phyloP scores from a whole-genome alignment of 306 rosid species.

The Medicago truncatula region DNA sequence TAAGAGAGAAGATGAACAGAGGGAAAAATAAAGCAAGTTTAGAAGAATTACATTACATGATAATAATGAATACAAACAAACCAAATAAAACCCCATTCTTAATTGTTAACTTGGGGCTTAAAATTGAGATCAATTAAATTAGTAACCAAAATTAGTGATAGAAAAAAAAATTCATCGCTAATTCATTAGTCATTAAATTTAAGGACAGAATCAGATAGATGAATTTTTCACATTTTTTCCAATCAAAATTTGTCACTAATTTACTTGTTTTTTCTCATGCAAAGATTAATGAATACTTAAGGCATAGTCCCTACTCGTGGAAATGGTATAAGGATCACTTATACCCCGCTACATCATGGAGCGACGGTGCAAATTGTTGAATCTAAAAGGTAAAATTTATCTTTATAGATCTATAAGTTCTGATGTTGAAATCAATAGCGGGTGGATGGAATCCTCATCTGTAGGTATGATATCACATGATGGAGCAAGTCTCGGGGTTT shows the following conservation, averaged over 20 bases:
- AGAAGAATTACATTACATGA: not conserved
- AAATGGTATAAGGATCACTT: too few species aligned
- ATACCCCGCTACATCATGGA: too few species aligned
- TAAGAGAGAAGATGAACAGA: not conserved
- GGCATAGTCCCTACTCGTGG: too few species aligned
- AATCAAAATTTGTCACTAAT: not conserved
- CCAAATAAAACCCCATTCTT: not conserved
- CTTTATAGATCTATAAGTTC: too few species aligned
- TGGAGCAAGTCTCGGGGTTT: slow-evolving; percentile 23
- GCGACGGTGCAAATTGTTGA: too few species aligned
- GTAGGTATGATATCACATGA: slow-evolving; percentile 19
- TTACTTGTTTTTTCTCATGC: not conserved
- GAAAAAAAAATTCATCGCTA: not conserved
- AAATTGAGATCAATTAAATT: not conserved
- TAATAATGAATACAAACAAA: not conserved
- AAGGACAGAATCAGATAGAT: not conserved
- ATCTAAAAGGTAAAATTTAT: too few species aligned
- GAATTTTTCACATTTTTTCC: not conserved
- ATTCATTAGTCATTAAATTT: not conserved
- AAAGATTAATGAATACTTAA: not conserved
- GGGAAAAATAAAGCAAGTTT: not conserved
- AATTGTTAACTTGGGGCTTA: not conserved
- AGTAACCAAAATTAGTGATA: not conserved
- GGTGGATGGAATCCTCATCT: too few species aligned
- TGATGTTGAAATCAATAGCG: too few species aligned